Conservation (phyloP, 495 filamentous ascomycete species). For the Talaromyces proteolyticus region DNA sequence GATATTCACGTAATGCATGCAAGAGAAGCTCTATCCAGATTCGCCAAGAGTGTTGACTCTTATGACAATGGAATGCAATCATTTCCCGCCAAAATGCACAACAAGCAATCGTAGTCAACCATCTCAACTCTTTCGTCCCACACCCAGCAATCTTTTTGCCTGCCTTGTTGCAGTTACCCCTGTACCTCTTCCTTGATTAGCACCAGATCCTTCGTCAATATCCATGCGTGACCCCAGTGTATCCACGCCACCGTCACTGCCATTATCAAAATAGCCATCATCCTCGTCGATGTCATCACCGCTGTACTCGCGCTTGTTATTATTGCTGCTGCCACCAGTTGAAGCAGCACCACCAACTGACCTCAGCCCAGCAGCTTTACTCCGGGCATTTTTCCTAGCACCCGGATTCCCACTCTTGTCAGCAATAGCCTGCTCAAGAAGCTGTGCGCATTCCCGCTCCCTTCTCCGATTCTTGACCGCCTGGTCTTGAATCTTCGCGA, state of each 20-base stretch:
- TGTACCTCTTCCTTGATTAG: constrained; percentile 8
- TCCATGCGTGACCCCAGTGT: constrained; percentile 44
- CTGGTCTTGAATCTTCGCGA: constrained; percentile 48
- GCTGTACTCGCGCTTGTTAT: constrained; percentile 34
- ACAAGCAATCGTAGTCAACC: too few species aligned
- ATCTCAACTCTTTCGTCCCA: constrained; percentile 28
- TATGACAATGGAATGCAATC: too few species aligned
- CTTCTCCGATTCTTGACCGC: constrained; percentile 46
- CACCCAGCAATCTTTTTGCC: constrained; percentile 30
- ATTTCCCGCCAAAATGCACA: too few species aligned
- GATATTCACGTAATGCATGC: too few species aligned
- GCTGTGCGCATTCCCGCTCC: constrained; percentile 38
- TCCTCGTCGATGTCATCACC: constrained; percentile 39
- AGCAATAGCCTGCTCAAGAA: constrained; percentile 40
- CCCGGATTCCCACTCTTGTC: constrained; percentile 6
- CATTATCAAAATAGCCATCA: constrained; percentile 36
- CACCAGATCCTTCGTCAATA: constrained; percentile 34
- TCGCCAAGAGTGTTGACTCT: neutral
- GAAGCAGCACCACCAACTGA: constrained; percentile 13
- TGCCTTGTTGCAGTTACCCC: constrained; percentile 19
- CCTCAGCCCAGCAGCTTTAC: neutral
- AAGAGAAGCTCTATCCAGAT: neutral
- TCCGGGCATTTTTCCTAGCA: neutral
- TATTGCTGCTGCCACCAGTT: constrained; percentile 19
- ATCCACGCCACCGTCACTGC: constrained; percentile 52